These are phyloP conservation scores for Alternaria atra DNA, from an alignment of 2,329 filamentous ascomycete species.

Conservation along the genomic window DNA sequence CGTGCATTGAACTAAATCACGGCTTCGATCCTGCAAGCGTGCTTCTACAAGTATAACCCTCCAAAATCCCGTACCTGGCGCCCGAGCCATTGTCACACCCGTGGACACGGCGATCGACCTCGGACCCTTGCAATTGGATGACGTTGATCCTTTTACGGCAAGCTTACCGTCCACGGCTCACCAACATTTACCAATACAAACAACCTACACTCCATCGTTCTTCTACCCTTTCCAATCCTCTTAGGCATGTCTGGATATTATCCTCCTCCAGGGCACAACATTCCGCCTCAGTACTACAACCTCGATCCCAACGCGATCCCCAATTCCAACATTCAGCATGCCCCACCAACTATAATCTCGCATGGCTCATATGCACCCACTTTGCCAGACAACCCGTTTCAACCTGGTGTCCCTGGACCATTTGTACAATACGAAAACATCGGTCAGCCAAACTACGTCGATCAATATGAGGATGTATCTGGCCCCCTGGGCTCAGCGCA, in stretches of 20 bases:
- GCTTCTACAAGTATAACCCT: constrained; percentile 25
- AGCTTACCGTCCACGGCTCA: constrained; percentile 30
- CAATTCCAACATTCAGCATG: constrained; percentile 35
- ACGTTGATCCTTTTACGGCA: constrained; percentile 48
- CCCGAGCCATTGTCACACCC: constrained; percentile 39
- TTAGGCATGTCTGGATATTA: constrained; percentile 52
- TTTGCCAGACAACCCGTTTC: constrained; percentile 44
- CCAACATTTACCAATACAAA: constrained; percentile 28
- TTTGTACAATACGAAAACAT: constrained; percentile 47
- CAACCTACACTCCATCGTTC: constrained; percentile 30
- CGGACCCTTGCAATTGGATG: constrained; percentile 49
- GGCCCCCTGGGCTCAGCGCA: constrained; percentile 38
- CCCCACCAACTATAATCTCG: constrained; percentile 39
- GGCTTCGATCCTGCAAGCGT: constrained; percentile 30
- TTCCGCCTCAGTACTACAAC: constrained; percentile 50
- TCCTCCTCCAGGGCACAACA: constrained; percentile 40
- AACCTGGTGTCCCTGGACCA: constrained; percentile 39
- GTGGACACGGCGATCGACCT: constrained; percentile 44
- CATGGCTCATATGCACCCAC: constrained; percentile 41
- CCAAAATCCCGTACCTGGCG: constrained; percentile 37
- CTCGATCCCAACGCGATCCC: constrained; percentile 39
- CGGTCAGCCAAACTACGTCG: constrained; percentile 44
- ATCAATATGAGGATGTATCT: constrained; percentile 48
- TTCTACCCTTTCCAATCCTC: constrained; percentile 22
- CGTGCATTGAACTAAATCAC: constrained; percentile 36